Evolutionary conservation across 2,329 filamentous ascomycete species (phyloP).

Genomic region (Hymenoscyphus occultus): DNA sequence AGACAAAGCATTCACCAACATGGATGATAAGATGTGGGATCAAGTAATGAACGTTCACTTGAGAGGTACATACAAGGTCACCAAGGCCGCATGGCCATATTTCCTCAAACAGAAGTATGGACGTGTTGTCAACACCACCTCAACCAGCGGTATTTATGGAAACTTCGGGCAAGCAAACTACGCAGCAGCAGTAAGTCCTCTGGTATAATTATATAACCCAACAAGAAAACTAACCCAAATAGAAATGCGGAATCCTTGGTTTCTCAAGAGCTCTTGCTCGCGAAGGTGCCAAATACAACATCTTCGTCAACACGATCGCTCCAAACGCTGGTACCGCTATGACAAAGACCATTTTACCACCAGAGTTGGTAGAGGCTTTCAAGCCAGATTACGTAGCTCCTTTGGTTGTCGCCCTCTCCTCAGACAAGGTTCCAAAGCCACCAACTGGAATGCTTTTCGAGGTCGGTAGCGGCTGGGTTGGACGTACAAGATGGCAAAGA

Average conservation of each 20-base stretch:
- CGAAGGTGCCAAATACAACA: constrained; percentile 96
- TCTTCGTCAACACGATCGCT: constrained; percentile 96
- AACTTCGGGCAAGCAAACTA: constrained; percentile 99
- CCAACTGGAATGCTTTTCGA: constrained; percentile 89
- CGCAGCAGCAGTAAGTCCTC: constrained; percentile 69
- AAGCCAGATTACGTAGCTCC: constrained; percentile 99
- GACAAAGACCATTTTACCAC: constrained; percentile 90
- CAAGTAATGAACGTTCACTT: constrained; percentile 90
- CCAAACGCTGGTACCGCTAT: constrained; percentile 95
- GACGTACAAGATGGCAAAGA: constrained; percentile 91
- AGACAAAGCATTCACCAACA: constrained; percentile 97
- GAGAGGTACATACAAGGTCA: constrained; percentile 91
- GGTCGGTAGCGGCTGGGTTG: constrained; percentile 91
- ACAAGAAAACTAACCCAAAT: constrained; percentile 13
- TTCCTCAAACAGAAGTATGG: constrained; percentile 99
- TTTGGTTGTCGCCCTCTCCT: constrained; percentile 78
- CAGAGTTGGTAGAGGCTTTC: constrained; percentile 97
- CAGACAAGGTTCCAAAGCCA: constrained; percentile 81
- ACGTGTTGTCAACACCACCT: constrained; percentile 93
- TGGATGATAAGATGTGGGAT: constrained; percentile 93
- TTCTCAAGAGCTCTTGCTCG: constrained; percentile 90
- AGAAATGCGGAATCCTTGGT: constrained; percentile 91
- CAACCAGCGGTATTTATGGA: constrained; percentile 95
- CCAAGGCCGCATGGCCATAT: constrained; percentile 96
- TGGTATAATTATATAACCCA: constrained; percentile 35